These are phyloP conservation scores for Pezicula neosporulosa DNA, from an alignment of 2,329 filamentous ascomycete genomes.

Conservation along the genomic window DNA sequence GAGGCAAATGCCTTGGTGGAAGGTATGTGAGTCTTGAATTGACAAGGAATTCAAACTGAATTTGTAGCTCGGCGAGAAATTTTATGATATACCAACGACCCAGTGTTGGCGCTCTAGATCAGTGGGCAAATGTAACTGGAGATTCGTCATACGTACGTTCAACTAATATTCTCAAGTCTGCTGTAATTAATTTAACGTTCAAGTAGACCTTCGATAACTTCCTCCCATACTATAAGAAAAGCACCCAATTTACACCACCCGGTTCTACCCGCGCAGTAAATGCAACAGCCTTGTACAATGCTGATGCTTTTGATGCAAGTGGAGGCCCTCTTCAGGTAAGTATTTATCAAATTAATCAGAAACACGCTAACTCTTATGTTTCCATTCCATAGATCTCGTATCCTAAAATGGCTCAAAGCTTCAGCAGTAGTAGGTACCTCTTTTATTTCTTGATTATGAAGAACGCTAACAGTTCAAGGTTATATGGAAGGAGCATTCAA, in stretches of 20 bases:
- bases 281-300: constrained; percentile 22
- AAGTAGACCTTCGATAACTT: constrained; percentile 21
- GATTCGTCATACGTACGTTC: neutral
- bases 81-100: constrained; percentile 5
- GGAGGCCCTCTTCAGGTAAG: constrained; percentile 29
- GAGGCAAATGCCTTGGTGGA: constrained; percentile 9
- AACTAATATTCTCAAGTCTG: neutral
- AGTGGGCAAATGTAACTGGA: neutral
- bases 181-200: constrained; percentile 8
- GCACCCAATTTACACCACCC: constrained; percentile 25
- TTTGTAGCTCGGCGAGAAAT: constrained; percentile 1
- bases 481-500: constrained; percentile 37
- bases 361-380: no score
- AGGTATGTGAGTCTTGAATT: neutral
- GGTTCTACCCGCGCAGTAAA: constrained; percentile 25
- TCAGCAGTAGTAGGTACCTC: constrained; percentile 5
- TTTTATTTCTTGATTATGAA: no score
- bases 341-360: no score
- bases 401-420: constrained; percentile 35
- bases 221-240: constrained; percentile 30
- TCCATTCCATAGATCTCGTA: constrained; percentile 32
- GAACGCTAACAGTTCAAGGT: constrained; percentile 6
- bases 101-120: neutral
- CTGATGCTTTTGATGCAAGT: constrained; percentile 25
- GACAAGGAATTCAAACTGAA: neutral